Base-by-base conservation (phyloP, 208 protist species). In the Acanthamoeba triangularis region DNA sequence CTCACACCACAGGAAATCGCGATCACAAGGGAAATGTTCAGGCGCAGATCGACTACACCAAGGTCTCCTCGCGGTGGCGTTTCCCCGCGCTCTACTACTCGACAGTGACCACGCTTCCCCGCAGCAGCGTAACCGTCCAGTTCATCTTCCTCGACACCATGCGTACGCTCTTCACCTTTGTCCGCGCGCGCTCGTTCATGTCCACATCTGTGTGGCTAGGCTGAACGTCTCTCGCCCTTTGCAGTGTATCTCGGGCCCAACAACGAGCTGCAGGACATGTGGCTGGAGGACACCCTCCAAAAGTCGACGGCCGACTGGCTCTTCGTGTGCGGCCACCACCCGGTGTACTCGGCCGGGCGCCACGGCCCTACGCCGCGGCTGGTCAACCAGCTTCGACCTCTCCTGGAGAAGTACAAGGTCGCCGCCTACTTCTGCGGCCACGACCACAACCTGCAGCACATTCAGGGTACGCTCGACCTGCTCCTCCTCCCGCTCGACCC, bases 281-380 rank as follows among this genome's bases (percentile, higher is more conserved):
- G 90, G 95, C 52, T 96, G 37, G n/a, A 84, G 65, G 80, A 85
- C 44, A 52, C 35, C 3, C 80, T 96, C n/a, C 10, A 37, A 41
- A 88, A 49, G 20, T 94, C 74, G 14, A 91, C 44, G 5, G 78
- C 92, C 65, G 61, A 95, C 30, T 97, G 96, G 96, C 90, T 65
- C 37, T 76, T 97, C 30, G 93, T 96, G 20, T 41, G 96, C 28
- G 95, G 95, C 28, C 96, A 97, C 91, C 87, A 96, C 63, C 95
- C 96, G 37, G 54, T 97, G 14, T 96, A 95, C 63, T 90, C 65
- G 44, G 41, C 52, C n/a, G 90, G 72, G 78, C 56, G 67, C 25
- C 85, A 90, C 44, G 63, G 54, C 20, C 44, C 76, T 28, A 69
- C 56, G 69, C 13, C 63, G 23, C 72, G 72, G 65, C 37, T 97